Conservation (phyloP, 2,329 filamentous ascomycete species). For the Zymoseptoria pseudotritici region DNA sequence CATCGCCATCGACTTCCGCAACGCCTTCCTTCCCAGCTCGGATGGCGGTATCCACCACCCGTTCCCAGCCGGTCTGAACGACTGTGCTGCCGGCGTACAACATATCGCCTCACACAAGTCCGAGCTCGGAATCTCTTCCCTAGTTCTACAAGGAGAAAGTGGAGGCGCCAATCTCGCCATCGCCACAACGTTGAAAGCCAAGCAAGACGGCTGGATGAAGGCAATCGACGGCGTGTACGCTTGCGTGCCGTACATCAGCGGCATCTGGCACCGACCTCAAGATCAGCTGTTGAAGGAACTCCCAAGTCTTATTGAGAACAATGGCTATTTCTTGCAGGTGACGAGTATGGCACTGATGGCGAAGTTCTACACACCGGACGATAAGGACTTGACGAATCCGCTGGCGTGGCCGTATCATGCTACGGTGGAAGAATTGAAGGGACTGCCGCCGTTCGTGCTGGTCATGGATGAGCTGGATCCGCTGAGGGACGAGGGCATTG, state of each 20-base stretch:
- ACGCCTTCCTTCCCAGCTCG: constrained; percentile 17
- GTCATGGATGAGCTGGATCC: constrained; percentile 27
- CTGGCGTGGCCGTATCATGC: constrained; percentile 28
- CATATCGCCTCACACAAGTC: constrained; percentile 18
- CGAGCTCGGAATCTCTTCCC: constrained; percentile 18
- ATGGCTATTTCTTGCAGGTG: constrained; percentile 22
- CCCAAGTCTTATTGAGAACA: constrained; percentile 23
- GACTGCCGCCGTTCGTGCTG: constrained; percentile 22
- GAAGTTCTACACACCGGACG: constrained; percentile 9
- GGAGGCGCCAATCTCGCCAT: constrained; percentile 26
- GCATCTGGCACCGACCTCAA: constrained; percentile 8
- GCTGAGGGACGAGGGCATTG: constrained; percentile 25
- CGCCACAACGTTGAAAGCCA: constrained; percentile 23
- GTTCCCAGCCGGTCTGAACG: constrained; percentile 22
- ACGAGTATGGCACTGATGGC: constrained; percentile 9
- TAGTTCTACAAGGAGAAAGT: constrained; percentile 27
- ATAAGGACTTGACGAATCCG: constrained; percentile 14
- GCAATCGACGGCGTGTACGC: constrained; percentile 22
- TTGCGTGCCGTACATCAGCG: constrained; percentile 19
- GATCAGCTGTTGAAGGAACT: constrained; percentile 7
- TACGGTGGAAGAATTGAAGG: constrained; percentile 20
- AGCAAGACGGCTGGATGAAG: constrained; percentile 22
- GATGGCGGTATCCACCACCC: constrained; percentile 10
- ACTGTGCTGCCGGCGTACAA: constrained; percentile 21
- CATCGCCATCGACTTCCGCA: constrained; percentile 27